Percentiles rank a stretch among this genome's conserved stretches.
phyloP scores from a whole-genome alignment of 257 asterid species.

The Capsicum rhomboideum region DNA sequence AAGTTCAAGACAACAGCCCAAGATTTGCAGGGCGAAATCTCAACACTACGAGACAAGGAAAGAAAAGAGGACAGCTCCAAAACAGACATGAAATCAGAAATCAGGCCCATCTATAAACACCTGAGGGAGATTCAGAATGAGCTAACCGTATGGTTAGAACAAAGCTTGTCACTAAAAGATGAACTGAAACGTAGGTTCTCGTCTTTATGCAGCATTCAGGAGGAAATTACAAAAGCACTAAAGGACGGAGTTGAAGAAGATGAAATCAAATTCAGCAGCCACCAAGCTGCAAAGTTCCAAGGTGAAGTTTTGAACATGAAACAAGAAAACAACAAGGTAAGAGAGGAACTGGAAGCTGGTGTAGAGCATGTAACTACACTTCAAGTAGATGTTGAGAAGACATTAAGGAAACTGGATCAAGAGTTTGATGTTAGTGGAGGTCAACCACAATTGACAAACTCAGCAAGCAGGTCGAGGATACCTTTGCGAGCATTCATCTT shows the following conservation, averaged over 20 bases:
- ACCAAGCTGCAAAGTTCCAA: constrained; percentile 90
- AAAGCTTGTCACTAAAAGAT: constrained; percentile 50
- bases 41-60: constrained; percentile 46
- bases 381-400: constrained; percentile 54
- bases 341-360: constrained; percentile 67
- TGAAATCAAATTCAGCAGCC: constrained; percentile 62
- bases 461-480: constrained; percentile 33
- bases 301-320: constrained; percentile 91
- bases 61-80: constrained; percentile 34
- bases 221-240: constrained; percentile 57
- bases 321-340: constrained; percentile 83
- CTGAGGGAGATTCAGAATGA: constrained; percentile 78
- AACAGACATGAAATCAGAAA: constrained; percentile 52
- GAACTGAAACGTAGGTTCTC: constrained; percentile 58
- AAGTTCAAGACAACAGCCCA: constrained; percentile 66
- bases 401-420: constrained; percentile 39
- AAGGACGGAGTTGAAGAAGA: constrained; percentile 66
- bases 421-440: constrained; percentile 54
- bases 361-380: constrained; percentile 49
- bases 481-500: constrained; percentile 70
- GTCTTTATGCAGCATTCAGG: constrained; percentile 74
- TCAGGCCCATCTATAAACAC: constrained; percentile 76
- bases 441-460: constrained; percentile 45
- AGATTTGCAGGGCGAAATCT: constrained; percentile 58
- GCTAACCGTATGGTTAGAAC: constrained; percentile 65